Evolutionary conservation across 176 grass and related monocot genomes (phyloP).

Genomic region (Rhynchospora pubera): DNA sequence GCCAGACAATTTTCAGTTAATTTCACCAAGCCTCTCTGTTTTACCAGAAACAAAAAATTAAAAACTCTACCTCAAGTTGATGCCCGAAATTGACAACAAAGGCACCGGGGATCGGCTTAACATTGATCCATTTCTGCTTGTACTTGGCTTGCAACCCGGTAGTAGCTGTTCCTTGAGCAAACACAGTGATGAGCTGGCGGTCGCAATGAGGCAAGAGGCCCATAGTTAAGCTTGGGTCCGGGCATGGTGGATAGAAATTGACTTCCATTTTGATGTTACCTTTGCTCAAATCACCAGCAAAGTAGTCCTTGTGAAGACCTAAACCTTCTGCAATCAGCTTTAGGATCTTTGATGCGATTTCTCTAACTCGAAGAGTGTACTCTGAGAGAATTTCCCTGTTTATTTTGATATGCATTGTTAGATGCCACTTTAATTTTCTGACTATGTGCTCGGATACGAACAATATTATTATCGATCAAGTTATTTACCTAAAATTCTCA

Average conservation of each 20-base stretch:
- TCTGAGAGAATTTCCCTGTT: constrained; percentile 7
- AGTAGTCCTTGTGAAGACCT: constrained; percentile 26
- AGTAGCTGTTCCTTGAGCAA: constrained; percentile 19
- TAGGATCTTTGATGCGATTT: constrained; percentile 12
- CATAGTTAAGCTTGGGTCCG: constrained; percentile 36
- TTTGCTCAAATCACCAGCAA: constrained; percentile 16
- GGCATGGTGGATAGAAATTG: constrained; percentile 24
- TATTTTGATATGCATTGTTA: constrained; percentile 16
- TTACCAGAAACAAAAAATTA: background rate
- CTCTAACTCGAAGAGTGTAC: constrained; percentile 5
- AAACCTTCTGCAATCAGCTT: constrained; percentile 26
- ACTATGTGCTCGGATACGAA: background rate
- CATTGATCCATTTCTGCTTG: constrained; percentile 16
- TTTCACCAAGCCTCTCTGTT: background rate
- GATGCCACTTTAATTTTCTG: background rate
- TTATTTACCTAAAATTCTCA: constrained; percentile 21
- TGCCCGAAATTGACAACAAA: constrained; percentile 35
- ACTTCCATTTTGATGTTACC: constrained; percentile 16
- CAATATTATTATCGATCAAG: background rate
- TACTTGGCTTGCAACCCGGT: constrained; percentile 25
- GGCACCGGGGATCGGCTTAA: constrained; percentile 17
- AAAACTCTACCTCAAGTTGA: constrained; percentile 23
- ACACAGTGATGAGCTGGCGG: constrained; percentile 26
- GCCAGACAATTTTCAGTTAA: background rate
- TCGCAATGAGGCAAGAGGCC: constrained; percentile 35